Evolutionary conservation across 2,329 filamentous ascomycete genomes (phyloP).

Genomic region (Penicillium sp.): DNA sequence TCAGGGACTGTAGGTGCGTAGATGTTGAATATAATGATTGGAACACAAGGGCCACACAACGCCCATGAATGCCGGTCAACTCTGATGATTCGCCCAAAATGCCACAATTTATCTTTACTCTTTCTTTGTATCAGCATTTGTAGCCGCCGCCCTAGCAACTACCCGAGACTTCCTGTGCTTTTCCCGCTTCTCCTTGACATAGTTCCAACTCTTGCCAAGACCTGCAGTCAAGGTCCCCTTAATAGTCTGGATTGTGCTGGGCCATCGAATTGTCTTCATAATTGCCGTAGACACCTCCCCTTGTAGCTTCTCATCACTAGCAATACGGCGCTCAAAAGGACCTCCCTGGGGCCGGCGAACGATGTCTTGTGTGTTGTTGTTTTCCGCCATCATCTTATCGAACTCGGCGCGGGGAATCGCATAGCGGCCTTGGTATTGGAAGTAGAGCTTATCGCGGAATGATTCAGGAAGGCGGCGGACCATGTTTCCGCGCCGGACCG

Average conservation of each 20-base stretch:
- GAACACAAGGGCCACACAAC: conserved; percentile 19
- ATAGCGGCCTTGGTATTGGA: conserved; percentile 90
- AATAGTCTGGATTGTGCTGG: conserved; percentile 80
- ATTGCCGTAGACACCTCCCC: conserved; percentile 74
- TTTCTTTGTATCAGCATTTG: conserved; percentile 17
- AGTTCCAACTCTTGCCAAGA: conserved; percentile 66
- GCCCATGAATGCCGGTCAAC: conserved; percentile 16
- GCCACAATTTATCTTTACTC: conserved; percentile 2
- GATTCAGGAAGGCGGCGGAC: conserved; percentile 83
- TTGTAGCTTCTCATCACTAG: conserved; percentile 67
- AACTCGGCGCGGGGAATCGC: conserved; percentile 83
- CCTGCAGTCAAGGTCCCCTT: conserved; percentile 85
- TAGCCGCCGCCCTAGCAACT: conserved; percentile 7
- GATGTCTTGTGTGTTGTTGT: conserved; percentile 64
- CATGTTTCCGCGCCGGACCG: conserved; percentile 89
- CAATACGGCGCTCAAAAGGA: conserved; percentile 83
- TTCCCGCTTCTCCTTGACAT: conserved; percentile 76
- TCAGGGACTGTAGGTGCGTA: background rate
- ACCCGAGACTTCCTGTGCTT: conserved; percentile 55
- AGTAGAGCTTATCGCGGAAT: conserved; percentile 89
- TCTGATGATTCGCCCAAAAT: conserved; percentile 2
- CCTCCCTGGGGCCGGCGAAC: conserved; percentile 77
- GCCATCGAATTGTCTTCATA: conserved; percentile 87
- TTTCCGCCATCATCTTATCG: conserved; percentile 77
- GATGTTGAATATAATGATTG: conserved; percentile 11